Percentiles rank a stretch among this genome's conserved stretches.
phyloP scores from a whole-genome alignment of 2,329 filamentous ascomycete genomes.

The Hysterium pulicare region DNA sequence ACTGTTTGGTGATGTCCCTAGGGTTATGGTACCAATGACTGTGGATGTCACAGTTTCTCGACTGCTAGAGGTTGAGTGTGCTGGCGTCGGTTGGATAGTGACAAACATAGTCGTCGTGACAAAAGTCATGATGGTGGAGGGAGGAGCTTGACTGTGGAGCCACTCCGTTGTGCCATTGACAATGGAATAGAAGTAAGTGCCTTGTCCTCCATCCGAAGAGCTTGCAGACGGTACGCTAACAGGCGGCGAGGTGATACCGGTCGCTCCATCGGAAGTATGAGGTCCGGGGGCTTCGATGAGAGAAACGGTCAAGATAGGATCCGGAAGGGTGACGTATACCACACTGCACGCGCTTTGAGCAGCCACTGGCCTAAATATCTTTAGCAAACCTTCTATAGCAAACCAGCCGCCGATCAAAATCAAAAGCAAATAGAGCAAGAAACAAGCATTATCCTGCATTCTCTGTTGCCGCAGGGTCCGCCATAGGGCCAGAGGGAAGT shows the following conservation, averaged over 20 bases:
- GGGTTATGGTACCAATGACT: background rate
- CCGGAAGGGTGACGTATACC: slow-evolving; percentile 32
- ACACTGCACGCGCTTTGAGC: slow-evolving; percentile 30
- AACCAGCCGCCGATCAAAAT: slow-evolving; percentile 12
- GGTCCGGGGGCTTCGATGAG: slow-evolving; percentile 22
- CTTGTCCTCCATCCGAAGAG: slow-evolving; percentile 9
- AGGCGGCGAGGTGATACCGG: background rate
- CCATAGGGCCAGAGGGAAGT: background rate
- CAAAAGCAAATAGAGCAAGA: background rate
- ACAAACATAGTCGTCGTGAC: slow-evolving; percentile 1
- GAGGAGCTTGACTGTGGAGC: slow-evolving; percentile 27
- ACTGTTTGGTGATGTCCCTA: background rate
- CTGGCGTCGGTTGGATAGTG: background rate
- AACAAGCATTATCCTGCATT: background rate
- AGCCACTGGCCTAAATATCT: slow-evolving; percentile 18
- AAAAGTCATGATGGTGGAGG: slow-evolving; percentile 10
- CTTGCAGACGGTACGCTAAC: background rate
- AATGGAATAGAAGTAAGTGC: slow-evolving; percentile 33
- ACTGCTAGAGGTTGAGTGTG: background rate
- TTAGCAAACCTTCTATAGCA: slow-evolving; percentile 18
- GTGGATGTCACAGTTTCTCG: background rate
- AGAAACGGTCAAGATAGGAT: slow-evolving; percentile 31
- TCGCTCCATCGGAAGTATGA: slow-evolving; percentile 13
- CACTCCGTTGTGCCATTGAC: slow-evolving; percentile 31
- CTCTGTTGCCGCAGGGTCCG: background rate